Percentiles rank a stretch among this genome's conserved stretches.
phyloP scores from a whole-genome alignment of 2,329 filamentous ascomycete species.

The Fusarium anguioides region DNA sequence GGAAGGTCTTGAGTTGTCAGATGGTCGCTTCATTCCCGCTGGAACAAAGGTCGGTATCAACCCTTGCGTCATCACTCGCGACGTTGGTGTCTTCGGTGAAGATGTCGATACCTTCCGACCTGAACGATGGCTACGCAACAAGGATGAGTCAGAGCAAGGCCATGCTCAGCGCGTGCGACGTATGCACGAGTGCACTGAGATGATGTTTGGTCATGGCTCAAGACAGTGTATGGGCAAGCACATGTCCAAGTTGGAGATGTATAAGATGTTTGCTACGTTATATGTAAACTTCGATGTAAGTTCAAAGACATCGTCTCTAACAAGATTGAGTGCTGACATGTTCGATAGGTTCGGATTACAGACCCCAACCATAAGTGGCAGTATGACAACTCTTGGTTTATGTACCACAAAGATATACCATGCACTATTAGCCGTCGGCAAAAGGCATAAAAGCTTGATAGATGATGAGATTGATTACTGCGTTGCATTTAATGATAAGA shows the following conservation, averaged over 20 bases:
- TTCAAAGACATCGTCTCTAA: accelerated
- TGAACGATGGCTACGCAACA: slow-evolving; percentile 21
- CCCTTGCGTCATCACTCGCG: slow-evolving; percentile 29
- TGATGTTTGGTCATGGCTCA: slow-evolving; percentile 35
- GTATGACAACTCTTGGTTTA: slow-evolving; percentile 37
- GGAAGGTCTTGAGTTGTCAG: slow-evolving; percentile 11
- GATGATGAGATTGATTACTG: neutral
- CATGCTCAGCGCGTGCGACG: slow-evolving; percentile 13
- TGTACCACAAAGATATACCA: slow-evolving; percentile 37
- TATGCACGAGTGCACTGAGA: slow-evolving; percentile 31
- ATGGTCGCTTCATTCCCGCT: slow-evolving; percentile 22
- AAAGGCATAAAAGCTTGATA: neutral
- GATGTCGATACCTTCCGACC: slow-evolving; percentile 26
- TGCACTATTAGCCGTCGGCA: slow-evolving; percentile 19
- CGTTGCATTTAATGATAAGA: neutral
- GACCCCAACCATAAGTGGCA: slow-evolving; percentile 19
- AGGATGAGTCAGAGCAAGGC: slow-evolving; percentile 4
- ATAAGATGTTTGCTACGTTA: slow-evolving; percentile 33
- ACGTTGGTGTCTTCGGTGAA: slow-evolving; percentile 21
- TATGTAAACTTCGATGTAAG: slow-evolving; percentile 34
- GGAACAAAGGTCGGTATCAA: slow-evolving; percentile 31
- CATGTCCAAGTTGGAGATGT: slow-evolving; percentile 36
- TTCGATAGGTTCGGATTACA: slow-evolving; percentile 7
- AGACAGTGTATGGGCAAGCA: slow-evolving; percentile 35
- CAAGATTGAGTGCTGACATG: neutral